These are phyloP conservation scores for Barnettozyma vustinii DNA, from an alignment of 805 yeast species.

Conservation along the genomic window DNA sequence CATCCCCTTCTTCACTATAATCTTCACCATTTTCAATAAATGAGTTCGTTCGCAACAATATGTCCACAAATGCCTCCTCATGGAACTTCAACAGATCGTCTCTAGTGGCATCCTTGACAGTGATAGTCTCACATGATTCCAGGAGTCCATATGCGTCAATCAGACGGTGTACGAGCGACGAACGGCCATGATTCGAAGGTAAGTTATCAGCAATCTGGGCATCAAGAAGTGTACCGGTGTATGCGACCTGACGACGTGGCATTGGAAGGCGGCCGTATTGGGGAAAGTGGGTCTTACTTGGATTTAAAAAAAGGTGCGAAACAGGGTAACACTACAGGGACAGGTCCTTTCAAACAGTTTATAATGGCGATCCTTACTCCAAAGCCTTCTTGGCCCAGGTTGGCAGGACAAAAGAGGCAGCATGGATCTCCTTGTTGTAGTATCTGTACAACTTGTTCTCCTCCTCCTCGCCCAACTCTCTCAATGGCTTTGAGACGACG, in stretches of 20 bases:
- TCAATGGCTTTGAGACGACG: conserved; percentile 62
- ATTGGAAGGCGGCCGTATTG: background rate
- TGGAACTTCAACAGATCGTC: conserved; percentile 47
- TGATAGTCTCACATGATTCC: conserved; percentile 22
- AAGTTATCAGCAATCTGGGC: conserved; percentile 32
- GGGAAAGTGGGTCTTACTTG: too few species aligned
- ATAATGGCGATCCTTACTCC: conserved; percentile 15
- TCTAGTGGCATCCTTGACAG: conserved; percentile 26
- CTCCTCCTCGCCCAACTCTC: conserved; percentile 55
- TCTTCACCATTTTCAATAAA: conserved; percentile 2
- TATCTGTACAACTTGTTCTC: conserved; percentile 68
- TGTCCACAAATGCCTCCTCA: conserved; percentile 35
- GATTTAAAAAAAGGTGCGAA: too few species aligned
- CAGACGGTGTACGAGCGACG: conserved; percentile 37
- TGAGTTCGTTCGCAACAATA: conserved; percentile 29
- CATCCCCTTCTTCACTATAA: conserved; percentile 5
- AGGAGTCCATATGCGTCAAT: conserved; percentile 37
- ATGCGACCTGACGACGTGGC: conserved; percentile 3
- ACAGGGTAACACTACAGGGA: background rate
- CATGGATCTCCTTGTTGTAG: conserved; percentile 80
- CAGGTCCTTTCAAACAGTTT: background rate
- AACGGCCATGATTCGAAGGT: conserved; percentile 51
- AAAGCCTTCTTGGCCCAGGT: conserved; percentile 72
- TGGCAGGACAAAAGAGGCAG: conserved; percentile 87
- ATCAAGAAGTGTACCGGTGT: conserved; percentile 9